Conservation (phyloP, 345 rosid species). For the Carallia brachiata region DNA sequence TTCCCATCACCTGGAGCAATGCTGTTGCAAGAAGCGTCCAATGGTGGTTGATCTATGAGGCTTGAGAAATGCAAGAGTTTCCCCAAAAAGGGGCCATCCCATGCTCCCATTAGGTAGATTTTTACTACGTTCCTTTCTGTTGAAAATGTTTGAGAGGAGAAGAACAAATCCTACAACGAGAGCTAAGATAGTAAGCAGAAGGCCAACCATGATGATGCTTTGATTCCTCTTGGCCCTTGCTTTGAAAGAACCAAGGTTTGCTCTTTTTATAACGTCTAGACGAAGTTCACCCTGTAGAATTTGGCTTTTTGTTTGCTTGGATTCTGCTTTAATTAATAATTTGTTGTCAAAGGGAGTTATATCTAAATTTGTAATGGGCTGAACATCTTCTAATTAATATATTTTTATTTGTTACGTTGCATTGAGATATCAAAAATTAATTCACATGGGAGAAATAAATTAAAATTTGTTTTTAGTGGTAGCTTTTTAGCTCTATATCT, state of each 20-base stretch:
- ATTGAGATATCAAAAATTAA: no score
- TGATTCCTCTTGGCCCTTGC: neutral
- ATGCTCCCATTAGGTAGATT: slow-evolving; percentile 54
- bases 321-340: no score
- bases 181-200: slow-evolving; percentile 7
- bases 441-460: no score
- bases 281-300: neutral
- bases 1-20: slow-evolving; percentile 48
- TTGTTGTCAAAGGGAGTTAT: no score
- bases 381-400: no score
- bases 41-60: slow-evolving; percentile 72
- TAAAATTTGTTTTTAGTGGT: no score
- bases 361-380: no score
- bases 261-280: neutral
- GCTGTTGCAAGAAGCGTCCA: slow-evolving; percentile 64
- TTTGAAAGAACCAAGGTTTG: neutral
- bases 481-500: no score
- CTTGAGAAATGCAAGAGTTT: slow-evolving; percentile 67
- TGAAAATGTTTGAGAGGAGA: slow-evolving; percentile 3
- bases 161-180: slow-evolving; percentile 20
- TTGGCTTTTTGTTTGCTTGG: neutral
- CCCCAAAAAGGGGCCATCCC: slow-evolving; percentile 85
- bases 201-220: slow-evolving; percentile 13
- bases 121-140: slow-evolving; percentile 3
- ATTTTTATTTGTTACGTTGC: no score